Evolutionary conservation across 805 yeast genomes (phyloP), one percentile per base, ranked within the genome.

Genomic region (Candida glaebosa): DNA sequence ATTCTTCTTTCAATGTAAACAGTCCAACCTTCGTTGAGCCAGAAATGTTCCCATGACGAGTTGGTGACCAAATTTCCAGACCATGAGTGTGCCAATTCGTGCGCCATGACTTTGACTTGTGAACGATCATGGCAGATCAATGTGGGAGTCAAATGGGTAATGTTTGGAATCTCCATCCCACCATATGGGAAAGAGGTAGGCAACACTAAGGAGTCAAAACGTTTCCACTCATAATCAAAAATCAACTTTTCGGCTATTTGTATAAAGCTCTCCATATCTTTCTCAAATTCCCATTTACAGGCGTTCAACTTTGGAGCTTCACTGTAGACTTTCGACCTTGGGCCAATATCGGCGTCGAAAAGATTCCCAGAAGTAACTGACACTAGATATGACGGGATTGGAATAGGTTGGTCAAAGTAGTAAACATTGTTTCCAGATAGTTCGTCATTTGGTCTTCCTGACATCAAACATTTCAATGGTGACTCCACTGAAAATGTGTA

Each of bases 21-120:
- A 15, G 65, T 58, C 67, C 67, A 62, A 4, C 67, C 69, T 49
- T 63, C 69, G 43, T 63, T 63, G 20, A 63, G 51, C 69, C 69
- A 63, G 41, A 61, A 62, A 48, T 63, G 67, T 35, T 61, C 69
- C 67, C 67, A 63, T 4, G 63, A 57, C 31, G 60, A 53, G 45
- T 61, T 63, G 18, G 69, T 63, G 12, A 61, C 67, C 41, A 63
- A 54, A 44, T 63, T 63, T 10, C 69, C 69, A n/a, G 60, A 52
- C 69, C 69, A 63, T 4, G 64, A 57, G 45, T 63, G 69, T 17
- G 69, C 67, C 49, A 63, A 57, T 43, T 63, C 69, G 49, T 63
- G 69, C 9, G 67, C 67, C 54, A 63, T 52, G 4, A 63, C 69
- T 31, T 50, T 53, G 18, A 60, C 61, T 45, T 62, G 65, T 9